A percentile compares a stretch with the other conserved stretches of the same genome.
phyloP scores from a whole-genome alignment of 352 stramenopile species.

The Globisporangium mamillatum region DNA sequence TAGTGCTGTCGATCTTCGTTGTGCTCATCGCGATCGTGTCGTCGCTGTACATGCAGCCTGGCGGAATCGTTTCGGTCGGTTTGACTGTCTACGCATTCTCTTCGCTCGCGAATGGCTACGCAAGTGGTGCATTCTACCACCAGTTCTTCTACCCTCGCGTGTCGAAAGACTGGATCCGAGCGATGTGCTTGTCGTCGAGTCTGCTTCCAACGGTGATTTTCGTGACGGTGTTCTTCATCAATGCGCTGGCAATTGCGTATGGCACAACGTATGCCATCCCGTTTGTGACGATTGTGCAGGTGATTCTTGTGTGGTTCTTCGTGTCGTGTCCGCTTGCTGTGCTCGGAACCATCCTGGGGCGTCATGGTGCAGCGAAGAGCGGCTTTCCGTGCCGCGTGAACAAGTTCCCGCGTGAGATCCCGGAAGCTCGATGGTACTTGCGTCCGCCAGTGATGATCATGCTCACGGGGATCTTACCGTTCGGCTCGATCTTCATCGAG shows the following conservation, averaged over 20 bases:
- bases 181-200: conserved; percentile 80
- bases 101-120: conserved; percentile 87
- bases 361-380: conserved; percentile 88
- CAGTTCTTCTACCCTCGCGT: conserved; percentile 91
- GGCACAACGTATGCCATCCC: conserved; percentile 85
- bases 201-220: conserved; percentile 79
- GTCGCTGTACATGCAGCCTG: conserved; percentile 95
- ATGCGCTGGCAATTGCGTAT: conserved; percentile 75
- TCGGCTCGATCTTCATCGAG: conserved; percentile 99
- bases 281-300: conserved; percentile 84
- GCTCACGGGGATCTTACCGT: conserved; percentile 96
- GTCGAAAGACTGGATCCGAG: conserved; percentile 89
- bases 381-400: conserved; percentile 94
- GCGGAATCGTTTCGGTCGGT: conserved; percentile 94
- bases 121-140: conserved; percentile 88
- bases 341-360: conserved; percentile 95
- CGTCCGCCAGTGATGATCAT: conserved; percentile 88
- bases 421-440: conserved; percentile 77
- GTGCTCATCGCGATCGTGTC: conserved; percentile 96
- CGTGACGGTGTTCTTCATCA: conserved; percentile 88
- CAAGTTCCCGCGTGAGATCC: conserved; percentile 92
- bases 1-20: conserved; percentile 91
- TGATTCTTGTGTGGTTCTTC: conserved; percentile 97
- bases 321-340: conserved; percentile 96
- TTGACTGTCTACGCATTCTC: conserved; percentile 95